Base-by-base conservation (phyloP, 2,329 filamentous ascomycete genomes). In the Kalaharituber pfeilii region DNA sequence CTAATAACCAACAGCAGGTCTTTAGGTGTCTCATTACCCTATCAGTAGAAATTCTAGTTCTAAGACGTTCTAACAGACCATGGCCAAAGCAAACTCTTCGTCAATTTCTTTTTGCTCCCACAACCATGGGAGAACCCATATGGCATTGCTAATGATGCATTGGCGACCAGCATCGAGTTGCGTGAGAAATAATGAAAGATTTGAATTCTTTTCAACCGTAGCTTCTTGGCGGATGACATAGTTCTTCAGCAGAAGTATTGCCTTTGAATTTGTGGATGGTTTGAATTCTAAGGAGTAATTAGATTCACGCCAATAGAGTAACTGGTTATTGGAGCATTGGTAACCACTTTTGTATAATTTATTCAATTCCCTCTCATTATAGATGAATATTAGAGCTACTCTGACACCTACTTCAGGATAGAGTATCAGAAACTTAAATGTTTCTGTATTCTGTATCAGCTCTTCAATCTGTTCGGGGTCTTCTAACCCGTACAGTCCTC, bases 111-210 rank as follows among this genome's bases (percentile, higher is more conserved):
- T 51, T 28, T 53, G 53, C 24, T 29, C 26, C 59, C 59, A 60
- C 50, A 60, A 29, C 59, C 59, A 60, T 7, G 59, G 59, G n/a
- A 60, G 20, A 18, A 53, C 45, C 59, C 59, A 60, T 25, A 49
- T 49, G 7, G 55, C 59, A 52, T 60, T 60, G 44, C 30, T 49
- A 6, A 30, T 53, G 6, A 60, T 39, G 29, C 53, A 58, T 2
- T 25, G 15, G 20, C 15, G n/a, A 24, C 59, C 53, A 6, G 55
- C 54, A 11, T 33, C 44, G 2, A n/a, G 18, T 51, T 36, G 30
- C 11, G 1, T n/a, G 5, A 39, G 33, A 39, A 39, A n/a, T n/a
- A n/a, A n/a, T n/a, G n/a, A n/a, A n/a, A n/a, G n/a, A n/a, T n/a
- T n/a, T n/a, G n/a, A n/a, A n/a, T n/a, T n/a, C n/a, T n/a, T n/a